Evolutionary conservation across 805 yeast genomes (phyloP).

Genomic region (Wickerhamomyces subpelliculosus): DNA sequence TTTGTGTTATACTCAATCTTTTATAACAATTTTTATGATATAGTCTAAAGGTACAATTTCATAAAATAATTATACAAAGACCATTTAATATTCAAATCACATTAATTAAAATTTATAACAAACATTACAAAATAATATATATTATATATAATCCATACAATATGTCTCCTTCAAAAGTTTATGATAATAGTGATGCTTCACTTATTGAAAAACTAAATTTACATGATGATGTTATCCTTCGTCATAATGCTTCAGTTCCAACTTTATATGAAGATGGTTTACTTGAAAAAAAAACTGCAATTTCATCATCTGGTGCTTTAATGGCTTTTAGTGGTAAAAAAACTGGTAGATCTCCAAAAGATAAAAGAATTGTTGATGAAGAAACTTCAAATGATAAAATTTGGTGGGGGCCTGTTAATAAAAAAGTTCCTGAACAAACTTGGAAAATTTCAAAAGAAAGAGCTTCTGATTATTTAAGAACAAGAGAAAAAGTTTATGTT

Average conservation of each 20-base stretch:
- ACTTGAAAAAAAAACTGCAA: conserved; percentile 82
- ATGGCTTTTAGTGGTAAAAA: conserved; percentile 93
- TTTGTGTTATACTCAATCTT: no score
- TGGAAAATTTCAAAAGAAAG: conserved; percentile 95
- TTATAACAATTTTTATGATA: no score
- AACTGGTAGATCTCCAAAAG: conserved; percentile 98
- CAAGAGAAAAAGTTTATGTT: conserved; percentile 88
- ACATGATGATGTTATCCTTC: conserved; percentile 56
- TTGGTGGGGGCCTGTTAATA: conserved; percentile 99
- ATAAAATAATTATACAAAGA: not conserved
- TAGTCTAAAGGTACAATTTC: not conserved
- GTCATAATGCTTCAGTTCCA: conserved; percentile 92
- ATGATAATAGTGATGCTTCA: conserved; percentile 13
- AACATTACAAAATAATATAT: not conserved
- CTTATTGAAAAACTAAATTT: conserved; percentile 34
- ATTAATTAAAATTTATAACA: no score
- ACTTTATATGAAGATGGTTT: conserved; percentile 92
- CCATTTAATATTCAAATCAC: no score
- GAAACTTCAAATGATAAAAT: conserved; percentile 73
- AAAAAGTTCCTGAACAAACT: conserved; percentile 86
- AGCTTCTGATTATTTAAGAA: conserved; percentile 93
- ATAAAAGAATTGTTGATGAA: conserved; percentile 96
- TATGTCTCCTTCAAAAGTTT: conserved; percentile 22
- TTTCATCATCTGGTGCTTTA: conserved; percentile 88
- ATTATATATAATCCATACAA: not conserved